A percentile compares a stretch with the other conserved stretches of the same genome.
These are phyloP conservation scores for Aegilops bicornis DNA, from an alignment of 176 grass and related monocot genomes.

Conservation along the genomic window DNA sequence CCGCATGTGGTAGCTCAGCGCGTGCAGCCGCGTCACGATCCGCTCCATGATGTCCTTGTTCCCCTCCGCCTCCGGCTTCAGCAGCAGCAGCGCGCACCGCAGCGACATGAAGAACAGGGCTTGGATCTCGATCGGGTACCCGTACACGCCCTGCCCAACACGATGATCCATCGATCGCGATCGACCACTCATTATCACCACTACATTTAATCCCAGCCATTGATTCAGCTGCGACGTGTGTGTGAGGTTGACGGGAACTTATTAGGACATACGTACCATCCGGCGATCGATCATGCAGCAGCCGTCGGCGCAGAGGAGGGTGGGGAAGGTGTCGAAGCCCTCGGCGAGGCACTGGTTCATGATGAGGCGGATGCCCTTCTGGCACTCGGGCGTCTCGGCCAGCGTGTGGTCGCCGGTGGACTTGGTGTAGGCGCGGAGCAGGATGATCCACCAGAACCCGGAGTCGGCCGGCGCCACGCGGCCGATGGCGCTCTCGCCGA, in stretches of 20 bases:
- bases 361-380: slow-evolving; percentile 86
- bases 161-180: neutral
- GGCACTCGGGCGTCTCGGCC: slow-evolving; percentile 68
- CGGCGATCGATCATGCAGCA: slow-evolving; percentile 93
- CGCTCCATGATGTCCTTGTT: slow-evolving; percentile 68
- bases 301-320: slow-evolving; percentile 89
- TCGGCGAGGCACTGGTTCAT: slow-evolving; percentile 85
- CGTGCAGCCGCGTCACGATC: slow-evolving; percentile 71
- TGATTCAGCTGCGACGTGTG: neutral
- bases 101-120: slow-evolving; percentile 92
- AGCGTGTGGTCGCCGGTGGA: slow-evolving; percentile 72
- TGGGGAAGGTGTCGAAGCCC: slow-evolving; percentile 95
- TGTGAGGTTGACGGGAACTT: neutral
- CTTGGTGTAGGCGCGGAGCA: slow-evolving; percentile 89
- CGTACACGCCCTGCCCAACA: slow-evolving; percentile 67
- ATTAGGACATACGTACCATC: slow-evolving; percentile 44
- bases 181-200: neutral
- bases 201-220: neutral
- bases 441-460: slow-evolving; percentile 96
- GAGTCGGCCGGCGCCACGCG: slow-evolving; percentile 90
- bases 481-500: slow-evolving; percentile 94
- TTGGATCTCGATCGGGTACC: slow-evolving; percentile 96
- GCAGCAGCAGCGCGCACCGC: slow-evolving; percentile 69
- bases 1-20: slow-evolving; percentile 94
- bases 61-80: slow-evolving; percentile 65